These are phyloP conservation scores for Fusarium goolgardi DNA, from an alignment of 2,329 filamentous ascomycete species.

Conservation along the genomic window DNA sequence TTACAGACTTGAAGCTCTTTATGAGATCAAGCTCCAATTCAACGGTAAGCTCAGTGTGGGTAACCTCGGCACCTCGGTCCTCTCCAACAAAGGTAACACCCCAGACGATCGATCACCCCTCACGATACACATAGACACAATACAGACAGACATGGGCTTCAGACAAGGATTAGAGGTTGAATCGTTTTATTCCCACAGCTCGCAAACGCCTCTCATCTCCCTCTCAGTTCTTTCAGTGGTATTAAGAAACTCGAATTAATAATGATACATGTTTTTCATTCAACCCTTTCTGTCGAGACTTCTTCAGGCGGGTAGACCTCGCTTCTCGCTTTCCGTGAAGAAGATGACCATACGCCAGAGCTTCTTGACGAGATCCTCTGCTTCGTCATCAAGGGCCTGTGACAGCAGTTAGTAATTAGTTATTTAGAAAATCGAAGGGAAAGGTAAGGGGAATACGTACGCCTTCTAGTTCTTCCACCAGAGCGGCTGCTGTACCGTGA, in stretches of 20 bases:
- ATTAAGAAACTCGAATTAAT: conserved; percentile 29
- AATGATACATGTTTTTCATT: conserved; percentile 36
- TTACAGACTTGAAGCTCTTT: conserved; percentile 13
- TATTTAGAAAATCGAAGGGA: neutral
- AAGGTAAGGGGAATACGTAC: conserved; percentile 62
- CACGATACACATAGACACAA: conserved; percentile 1
- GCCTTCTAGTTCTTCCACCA: conserved; percentile 87
- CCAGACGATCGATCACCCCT: conserved; percentile 29
- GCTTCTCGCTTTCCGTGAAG: conserved; percentile 94
- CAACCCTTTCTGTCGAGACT: neutral
- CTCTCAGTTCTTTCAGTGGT: conserved; percentile 16
- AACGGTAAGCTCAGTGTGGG: conserved; percentile 43
- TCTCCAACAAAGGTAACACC: conserved; percentile 23
- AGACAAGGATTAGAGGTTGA: conserved; percentile 5
- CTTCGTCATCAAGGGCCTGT: conserved; percentile 91
- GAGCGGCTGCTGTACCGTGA: conserved; percentile 77
- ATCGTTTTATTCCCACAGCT: conserved; percentile 25
- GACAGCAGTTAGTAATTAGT: conserved; percentile 35
- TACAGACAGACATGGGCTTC: neutral
- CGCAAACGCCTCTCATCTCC: conserved; percentile 20
- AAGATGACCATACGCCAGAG: conserved; percentile 99
- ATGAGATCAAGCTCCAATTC: conserved; percentile 14
- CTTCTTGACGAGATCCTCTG: conserved; percentile 93
- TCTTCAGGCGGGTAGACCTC: conserved; percentile 77
- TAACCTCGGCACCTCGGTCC: conserved; percentile 49